Evolutionary conservation across 2,329 filamentous ascomycete genomes (phyloP).

Genomic region (Boeremia exigua): DNA sequence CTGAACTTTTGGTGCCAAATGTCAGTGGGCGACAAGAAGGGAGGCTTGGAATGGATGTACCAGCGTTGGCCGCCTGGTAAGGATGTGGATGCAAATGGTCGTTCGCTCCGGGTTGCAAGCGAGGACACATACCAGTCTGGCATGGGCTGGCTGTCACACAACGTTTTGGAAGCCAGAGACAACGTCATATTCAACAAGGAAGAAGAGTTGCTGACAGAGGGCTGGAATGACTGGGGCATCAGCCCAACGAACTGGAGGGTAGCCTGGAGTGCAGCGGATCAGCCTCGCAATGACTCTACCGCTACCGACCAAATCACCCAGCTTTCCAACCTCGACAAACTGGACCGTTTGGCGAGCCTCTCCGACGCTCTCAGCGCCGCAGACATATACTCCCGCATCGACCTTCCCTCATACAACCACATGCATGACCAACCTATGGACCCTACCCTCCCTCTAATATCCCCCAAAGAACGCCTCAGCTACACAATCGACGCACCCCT

Average conservation of each 20-base stretch:
- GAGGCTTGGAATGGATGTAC: conserved; percentile 89
- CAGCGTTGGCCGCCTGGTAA: conserved; percentile 75
- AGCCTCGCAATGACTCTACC: conserved; percentile 50
- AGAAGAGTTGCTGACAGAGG: conserved; percentile 68
- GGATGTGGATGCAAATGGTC: conserved; percentile 71
- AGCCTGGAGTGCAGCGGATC: conserved; percentile 46
- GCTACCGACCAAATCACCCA: not conserved
- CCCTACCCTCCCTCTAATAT: conserved; percentile 65
- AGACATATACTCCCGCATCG: conserved; percentile 64
- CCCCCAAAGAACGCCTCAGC: conserved; percentile 59
- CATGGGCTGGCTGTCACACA: conserved; percentile 77
- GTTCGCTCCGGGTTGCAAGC: conserved; percentile 79
- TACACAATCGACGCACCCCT: conserved; percentile 62
- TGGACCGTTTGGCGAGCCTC: conserved; percentile 61
- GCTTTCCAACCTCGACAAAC: conserved; percentile 24
- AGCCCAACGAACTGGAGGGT: conserved; percentile 63
- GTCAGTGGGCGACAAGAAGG: conserved; percentile 85
- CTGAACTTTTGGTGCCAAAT: conserved; percentile 98
- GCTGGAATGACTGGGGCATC: conserved; percentile 71
- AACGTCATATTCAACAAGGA: conserved; percentile 56
- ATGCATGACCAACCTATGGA: conserved; percentile 62
- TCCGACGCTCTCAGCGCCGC: conserved; percentile 68
- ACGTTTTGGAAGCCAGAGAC: conserved; percentile 55
- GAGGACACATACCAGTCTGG: conserved; percentile 75
- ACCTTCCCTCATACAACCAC: conserved; percentile 50